phyloP scores from a whole-genome alignment of 495 filamentous ascomycete genomes.

The Talaromyces proteolyticus region DNA sequence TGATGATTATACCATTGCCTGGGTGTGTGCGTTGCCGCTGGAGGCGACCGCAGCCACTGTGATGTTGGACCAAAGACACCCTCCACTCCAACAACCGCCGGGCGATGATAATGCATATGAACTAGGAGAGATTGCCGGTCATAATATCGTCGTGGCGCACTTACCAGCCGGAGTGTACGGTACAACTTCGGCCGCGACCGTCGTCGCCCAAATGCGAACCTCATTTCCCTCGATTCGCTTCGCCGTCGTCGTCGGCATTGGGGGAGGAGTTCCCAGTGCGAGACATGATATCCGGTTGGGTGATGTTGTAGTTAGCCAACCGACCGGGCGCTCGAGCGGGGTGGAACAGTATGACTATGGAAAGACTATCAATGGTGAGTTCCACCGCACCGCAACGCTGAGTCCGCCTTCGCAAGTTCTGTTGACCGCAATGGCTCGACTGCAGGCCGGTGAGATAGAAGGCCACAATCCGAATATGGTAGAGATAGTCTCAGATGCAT shows the following conservation, averaged over 20 bases:
- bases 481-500: no score
- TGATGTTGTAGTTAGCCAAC: conserved; percentile 29
- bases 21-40: conserved; percentile 33
- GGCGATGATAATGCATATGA: conserved; percentile 27
- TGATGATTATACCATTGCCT: no score
- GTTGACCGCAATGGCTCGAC: background rate
- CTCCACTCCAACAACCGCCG: background rate
- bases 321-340: conserved; percentile 10
- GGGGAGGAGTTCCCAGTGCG: conserved; percentile 21
- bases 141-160: conserved; percentile 35
- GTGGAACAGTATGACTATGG: conserved; percentile 32
- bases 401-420: conserved; percentile 9
- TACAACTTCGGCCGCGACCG: conserved; percentile 21
- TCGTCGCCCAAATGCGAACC: conserved; percentile 21
- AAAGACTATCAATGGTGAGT: conserved; percentile 4
- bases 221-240: conserved; percentile 23
- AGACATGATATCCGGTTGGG: conserved; percentile 21
- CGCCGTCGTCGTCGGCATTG: conserved; percentile 34
- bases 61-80: conserved; percentile 29
- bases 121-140: conserved; percentile 26
- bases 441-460: no score
- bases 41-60: conserved; percentile 32
- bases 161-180: conserved; percentile 29
- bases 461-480: no score
- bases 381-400: conserved; percentile 6